Conservation (phyloP, 2,329 filamentous ascomycete genomes). For the Alternaria ventricosa region DNA sequence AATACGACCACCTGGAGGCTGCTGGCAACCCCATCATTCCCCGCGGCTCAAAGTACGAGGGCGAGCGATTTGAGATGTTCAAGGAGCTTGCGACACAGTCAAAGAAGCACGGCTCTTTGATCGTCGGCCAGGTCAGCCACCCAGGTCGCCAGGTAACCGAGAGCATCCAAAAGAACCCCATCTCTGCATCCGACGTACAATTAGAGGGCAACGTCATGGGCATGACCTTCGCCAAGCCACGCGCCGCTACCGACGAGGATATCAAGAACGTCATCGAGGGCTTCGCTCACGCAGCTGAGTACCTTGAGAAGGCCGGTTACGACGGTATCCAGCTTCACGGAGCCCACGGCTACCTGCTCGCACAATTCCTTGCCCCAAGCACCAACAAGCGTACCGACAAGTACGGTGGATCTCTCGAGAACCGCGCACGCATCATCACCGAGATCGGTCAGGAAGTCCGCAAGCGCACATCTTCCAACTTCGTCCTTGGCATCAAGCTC, state of each 20-base stretch:
- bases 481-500: constrained; percentile 64
- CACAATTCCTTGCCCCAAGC: constrained; percentile 52
- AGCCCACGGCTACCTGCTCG: constrained; percentile 55
- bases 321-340: constrained; percentile 58
- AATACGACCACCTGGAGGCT: constrained; percentile 65
- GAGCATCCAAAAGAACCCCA: constrained; percentile 56
- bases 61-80: constrained; percentile 67
- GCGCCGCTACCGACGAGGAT: constrained; percentile 61
- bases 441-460: constrained; percentile 51
- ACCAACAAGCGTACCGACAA: constrained; percentile 54
- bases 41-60: constrained; percentile 56
- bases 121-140: constrained; percentile 68
- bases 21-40: constrained; percentile 68
- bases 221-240: constrained; percentile 61
- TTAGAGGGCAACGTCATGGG: constrained; percentile 45
- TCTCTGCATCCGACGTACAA: constrained; percentile 58
- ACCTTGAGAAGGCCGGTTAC: constrained; percentile 67
- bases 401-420: constrained; percentile 54
- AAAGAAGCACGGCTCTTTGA: constrained; percentile 64
- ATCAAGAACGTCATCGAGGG: constrained; percentile 64
- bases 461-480: constrained; percentile 43
- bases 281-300: constrained; percentile 68
- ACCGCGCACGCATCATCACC: constrained; percentile 51
- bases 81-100: constrained; percentile 60
- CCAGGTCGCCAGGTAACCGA: constrained; percentile 64